Evolutionary conservation across 2,329 filamentous ascomycete genomes (phyloP).

Genomic region (Meredithiella fracta): DNA sequence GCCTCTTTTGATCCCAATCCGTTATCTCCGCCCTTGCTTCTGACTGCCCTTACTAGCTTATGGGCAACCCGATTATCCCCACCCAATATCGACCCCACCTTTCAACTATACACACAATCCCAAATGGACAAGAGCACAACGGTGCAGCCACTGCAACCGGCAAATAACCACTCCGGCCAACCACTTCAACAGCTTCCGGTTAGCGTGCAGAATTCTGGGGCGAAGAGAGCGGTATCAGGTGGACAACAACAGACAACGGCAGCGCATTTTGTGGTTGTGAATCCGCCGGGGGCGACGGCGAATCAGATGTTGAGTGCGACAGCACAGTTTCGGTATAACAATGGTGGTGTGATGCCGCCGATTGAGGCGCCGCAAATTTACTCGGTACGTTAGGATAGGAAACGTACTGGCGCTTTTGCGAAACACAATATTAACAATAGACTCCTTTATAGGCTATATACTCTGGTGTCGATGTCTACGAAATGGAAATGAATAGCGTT

Average conservation of each 20-base stretch:
- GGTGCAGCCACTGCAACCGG: not conserved
- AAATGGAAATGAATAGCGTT: conserved; percentile 90
- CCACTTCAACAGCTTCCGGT: conserved; percentile 2
- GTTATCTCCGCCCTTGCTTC: not conserved
- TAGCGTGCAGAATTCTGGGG: conserved; percentile 23
- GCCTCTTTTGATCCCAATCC: not conserved
- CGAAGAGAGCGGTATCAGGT: conserved; percentile 20
- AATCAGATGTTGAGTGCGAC: conserved; percentile 6
- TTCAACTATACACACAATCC: not conserved
- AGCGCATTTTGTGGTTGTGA: conserved; percentile 19
- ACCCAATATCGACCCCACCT: not conserved
- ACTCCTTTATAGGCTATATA: conserved; percentile 52
- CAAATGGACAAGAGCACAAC: not conserved
- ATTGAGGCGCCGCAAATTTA: conserved; percentile 29
- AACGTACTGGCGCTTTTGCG: too few species aligned
- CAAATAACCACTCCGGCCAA: not conserved
- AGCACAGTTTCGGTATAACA: conserved; percentile 5
- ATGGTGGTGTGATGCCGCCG: conserved; percentile 1
- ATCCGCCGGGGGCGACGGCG: conserved; percentile 18
- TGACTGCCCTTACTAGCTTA: not conserved
- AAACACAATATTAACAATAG: not conserved
- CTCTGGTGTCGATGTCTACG: conserved; percentile 90
- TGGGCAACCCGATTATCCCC: not conserved
- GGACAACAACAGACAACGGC: conserved; percentile 32
- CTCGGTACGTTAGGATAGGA: conserved; percentile 32